Evolutionary conservation across 805 yeast species (phyloP).

Genomic region (Spencermartinsiella europaea): DNA sequence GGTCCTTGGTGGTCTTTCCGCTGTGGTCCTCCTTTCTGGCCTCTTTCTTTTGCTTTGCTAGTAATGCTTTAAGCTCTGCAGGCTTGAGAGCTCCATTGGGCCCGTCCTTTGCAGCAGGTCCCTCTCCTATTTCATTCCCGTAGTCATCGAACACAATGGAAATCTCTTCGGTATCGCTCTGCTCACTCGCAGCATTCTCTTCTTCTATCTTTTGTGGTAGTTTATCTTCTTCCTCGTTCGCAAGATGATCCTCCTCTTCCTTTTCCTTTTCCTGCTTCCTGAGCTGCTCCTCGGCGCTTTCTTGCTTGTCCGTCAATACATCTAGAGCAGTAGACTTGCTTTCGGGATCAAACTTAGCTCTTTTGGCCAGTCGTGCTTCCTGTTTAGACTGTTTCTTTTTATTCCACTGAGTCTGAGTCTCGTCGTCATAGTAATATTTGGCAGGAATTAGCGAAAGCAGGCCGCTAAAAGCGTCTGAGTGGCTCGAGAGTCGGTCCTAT

Average conservation of each 20-base stretch:
- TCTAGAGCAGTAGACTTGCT: constrained; percentile 31
- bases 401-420: constrained; percentile 85
- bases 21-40: constrained; percentile 15
- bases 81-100: background rate
- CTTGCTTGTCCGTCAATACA: constrained; percentile 23
- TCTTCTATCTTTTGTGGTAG: constrained; percentile 1
- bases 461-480: constrained; percentile 66
- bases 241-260: constrained; percentile 6
- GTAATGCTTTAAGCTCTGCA: background rate
- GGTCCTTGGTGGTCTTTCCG: constrained; percentile 17
- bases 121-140: constrained; percentile 44
- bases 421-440: constrained; percentile 87
- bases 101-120: constrained; percentile 6
- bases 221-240: constrained; percentile 7
- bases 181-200: constrained; percentile 9
- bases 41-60: background rate
- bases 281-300: constrained; percentile 32
- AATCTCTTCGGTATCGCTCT: constrained; percentile 2
- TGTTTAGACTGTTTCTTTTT: constrained; percentile 67
- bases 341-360: constrained; percentile 69
- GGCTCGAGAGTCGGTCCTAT: constrained; percentile 31
- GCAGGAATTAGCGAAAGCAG: constrained; percentile 88
- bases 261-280: constrained; percentile 14
- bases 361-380: constrained; percentile 57
- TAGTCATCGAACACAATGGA: constrained; percentile 65